Percentiles rank a stretch among this genome's conserved stretches.
These are phyloP conservation scores for Amborella trichopoda DNA, from an alignment of 164 flowering plant genomes.

Conservation along the genomic window DNA sequence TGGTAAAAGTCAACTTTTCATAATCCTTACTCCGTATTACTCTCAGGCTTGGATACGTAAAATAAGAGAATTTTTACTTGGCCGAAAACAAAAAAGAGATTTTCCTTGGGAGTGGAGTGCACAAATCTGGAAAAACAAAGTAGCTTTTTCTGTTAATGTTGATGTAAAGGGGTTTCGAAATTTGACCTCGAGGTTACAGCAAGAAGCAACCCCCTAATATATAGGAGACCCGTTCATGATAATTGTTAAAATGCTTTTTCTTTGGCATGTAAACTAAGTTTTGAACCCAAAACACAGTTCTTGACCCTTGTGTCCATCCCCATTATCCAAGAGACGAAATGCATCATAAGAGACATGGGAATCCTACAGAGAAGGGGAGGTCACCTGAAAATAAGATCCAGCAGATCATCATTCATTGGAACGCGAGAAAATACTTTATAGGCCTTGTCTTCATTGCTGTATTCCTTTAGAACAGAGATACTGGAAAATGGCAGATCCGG, in stretches of 20 bases:
- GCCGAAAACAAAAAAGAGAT: background rate
- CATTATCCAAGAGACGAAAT: too few species aligned
- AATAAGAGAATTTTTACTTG: background rate
- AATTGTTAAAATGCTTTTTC: too few species aligned
- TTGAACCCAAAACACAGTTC: background rate
- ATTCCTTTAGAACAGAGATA: constrained; percentile 66
- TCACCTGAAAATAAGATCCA: constrained; percentile 86
- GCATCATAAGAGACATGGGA: too few species aligned
- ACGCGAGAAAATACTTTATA: constrained; percentile 81
- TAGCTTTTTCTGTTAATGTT: background rate
- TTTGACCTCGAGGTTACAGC: too few species aligned
- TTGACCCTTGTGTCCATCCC: too few species aligned
- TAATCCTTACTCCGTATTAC: background rate
- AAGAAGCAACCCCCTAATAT: too few species aligned
- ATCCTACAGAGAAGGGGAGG: too few species aligned
- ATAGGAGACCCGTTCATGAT: too few species aligned
- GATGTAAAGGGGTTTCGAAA: background rate
- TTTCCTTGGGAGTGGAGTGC: background rate
- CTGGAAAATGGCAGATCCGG: constrained; percentile 62
- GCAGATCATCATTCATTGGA: constrained; percentile 45
- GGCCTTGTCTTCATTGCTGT: constrained; percentile 39
- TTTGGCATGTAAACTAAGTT: too few species aligned
- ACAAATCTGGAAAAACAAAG: background rate
- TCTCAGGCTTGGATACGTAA: background rate
- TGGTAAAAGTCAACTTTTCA: constrained; percentile 6